Evolutionary conservation across 2,329 filamentous ascomycete species (phyloP), one percentile per base, ranked within the genome.

Genomic region (Arthrobotrys entomopaga): DNA sequence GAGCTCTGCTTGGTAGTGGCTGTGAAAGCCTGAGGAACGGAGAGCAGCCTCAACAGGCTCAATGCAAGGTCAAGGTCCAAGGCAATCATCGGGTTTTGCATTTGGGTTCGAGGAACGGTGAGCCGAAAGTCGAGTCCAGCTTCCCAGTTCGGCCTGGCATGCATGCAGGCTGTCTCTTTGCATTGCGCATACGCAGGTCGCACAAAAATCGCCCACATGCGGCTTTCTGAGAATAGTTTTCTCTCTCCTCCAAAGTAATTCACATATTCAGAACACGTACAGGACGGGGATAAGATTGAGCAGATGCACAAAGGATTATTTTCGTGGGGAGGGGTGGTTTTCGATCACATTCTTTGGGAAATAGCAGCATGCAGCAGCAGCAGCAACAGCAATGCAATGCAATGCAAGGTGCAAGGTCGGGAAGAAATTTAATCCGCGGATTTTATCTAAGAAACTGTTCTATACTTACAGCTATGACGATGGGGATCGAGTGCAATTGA

Each of bases 121-220:
- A 66, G 20, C 63, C 57, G 52, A 52, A n/a, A 52, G 22, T 49
- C 58, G 20, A 72, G 67, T 56, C 58, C 24, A 72, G 67, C 67
- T 72, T 53, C 67, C 59, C 38, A 48, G 46, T 42, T 42, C 52
- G 59, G 67, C 53, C 56, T 72, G 56, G 60, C 43, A 54, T 48
- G 50, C 46, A 46, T 16, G 54, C 15, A 65, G 48, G 24, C 57
- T 52, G 67, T 29, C 42, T 42, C 46, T 59, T 54, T 52, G 59
- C 66, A 48, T 65, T 60, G 67, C 60, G 54, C 53, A 43, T 38
- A 57, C 65, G 67, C 67, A 72, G 54, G 64, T 58, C 53, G 64
- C 64, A 59, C 50, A 19, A 40, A 16, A 40, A 16, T 58, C 43
- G 53, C 59, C 29, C 66, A 48, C 66, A 59, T 65, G 66, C 59